Base-by-base conservation (phyloP, 2,329 filamentous ascomycete species). In the Hirsutella thompsonii region DNA sequence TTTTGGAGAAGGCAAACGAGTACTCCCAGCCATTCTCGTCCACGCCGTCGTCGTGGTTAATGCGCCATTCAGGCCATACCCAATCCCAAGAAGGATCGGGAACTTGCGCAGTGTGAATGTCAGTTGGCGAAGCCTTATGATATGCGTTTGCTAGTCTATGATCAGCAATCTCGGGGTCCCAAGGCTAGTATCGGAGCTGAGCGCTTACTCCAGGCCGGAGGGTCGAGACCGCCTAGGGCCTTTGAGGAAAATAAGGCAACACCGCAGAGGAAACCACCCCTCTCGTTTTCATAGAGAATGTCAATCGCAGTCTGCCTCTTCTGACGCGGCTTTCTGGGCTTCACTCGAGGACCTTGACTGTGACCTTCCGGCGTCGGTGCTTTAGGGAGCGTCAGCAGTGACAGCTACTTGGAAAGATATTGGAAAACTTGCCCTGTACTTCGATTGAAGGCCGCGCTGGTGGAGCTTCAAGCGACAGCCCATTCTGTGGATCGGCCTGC, bases 11-110 rank as follows among this genome's bases (percentile, higher is more conserved):
- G 49, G 84, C 81, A 57, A 95, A 88, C 14, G 86, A 92, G 61
- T 98, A 98, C 57, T 94, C 83, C 92, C 92, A 98, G 3, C 92
- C 92, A 47, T 90, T 84, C 46, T 90, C 82, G 53, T 96, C 92
- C 30, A 61, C 51, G 44, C 83, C 81, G 2, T 82, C 75, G 67
- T 90, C 86, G 73, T 86, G 66, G 44, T 76, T 72, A 49, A 82
- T 54, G 21, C 65, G 68, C 79, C 78, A 82, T 39, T 77, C 75
- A 2, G 75, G 68, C 76, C 76, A 81, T 2, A 65, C 78, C 92
- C 92, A 98, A 56, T 86, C 79, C 92, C 92, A 98, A 46, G 81
- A 86, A 5, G 92, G 92, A 56, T 98, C 92, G 0, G 92, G 92
- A 2, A 94, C 77, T 58, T 95, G 89, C 0, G 90, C 88, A 45